Evolutionary conservation across 2,329 filamentous ascomycete genomes (phyloP), one percentile per base, ranked within the genome.

Genomic region (Hymenotorrendiella dingleyae): DNA sequence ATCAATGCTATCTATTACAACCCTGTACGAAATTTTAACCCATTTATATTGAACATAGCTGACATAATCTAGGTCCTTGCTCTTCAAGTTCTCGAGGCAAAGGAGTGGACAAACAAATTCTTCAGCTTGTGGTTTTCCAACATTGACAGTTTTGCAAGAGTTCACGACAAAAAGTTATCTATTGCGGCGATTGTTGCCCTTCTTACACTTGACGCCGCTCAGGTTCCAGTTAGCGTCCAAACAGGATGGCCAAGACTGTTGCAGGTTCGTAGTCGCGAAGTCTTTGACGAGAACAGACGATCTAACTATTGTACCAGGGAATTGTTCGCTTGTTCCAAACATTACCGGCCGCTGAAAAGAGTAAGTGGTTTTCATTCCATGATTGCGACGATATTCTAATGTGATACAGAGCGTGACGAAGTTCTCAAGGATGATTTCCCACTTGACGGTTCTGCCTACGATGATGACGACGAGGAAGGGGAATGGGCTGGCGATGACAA

Each of bases 1-100:
- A 95, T 98, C 72, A 97, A 97, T 66, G 82, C 86, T 42, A 89
- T 97, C 57, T 94, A 97, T 73, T 98, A 98, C 73, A 96, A 95
- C 69, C 90, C 93, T 1, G 68, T 61, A 53, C 9, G 53, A 17
- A 20, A 20, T 19, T 37, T 22, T 21, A 11, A 14, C 14, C 27
- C 2, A 26, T 3, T 9, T 26, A 6, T 8, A n/a, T 10, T 7
- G 24, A 11, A 8, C 24, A 11, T 16, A 23, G 12, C 24, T 48
- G 17, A 33, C 11, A 19, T 17, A 3, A 14, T n/a, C 28, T 22
- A 60, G 57, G 54, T 84, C 33, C 73, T 96, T 46, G 78, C 89
- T 19, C 76, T 98, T 17, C 83, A 89, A 49, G 80, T 95, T 27
- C 76, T 98, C n/a, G 93, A 98, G 68, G 69, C 74, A 40, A 91